phyloP scores from a whole-genome alignment of 768 basidiomycete genomes.

The Tephrocybe rancida region DNA sequence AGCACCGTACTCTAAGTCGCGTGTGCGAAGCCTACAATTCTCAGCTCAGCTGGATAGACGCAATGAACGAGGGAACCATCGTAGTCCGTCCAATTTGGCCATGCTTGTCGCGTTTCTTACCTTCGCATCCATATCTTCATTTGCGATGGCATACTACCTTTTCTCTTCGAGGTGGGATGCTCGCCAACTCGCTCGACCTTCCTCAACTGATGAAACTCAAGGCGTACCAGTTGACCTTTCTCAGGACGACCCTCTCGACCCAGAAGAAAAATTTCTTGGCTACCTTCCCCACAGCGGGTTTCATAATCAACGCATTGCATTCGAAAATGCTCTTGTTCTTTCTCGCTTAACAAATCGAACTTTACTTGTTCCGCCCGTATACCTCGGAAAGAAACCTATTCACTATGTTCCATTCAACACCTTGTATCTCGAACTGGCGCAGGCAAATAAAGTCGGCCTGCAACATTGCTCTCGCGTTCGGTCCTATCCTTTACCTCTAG shows the following conservation, averaged over 20 bases:
- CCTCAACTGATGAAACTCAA: conserved; percentile 33
- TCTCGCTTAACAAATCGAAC: conserved; percentile 73
- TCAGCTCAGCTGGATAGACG: neutral
- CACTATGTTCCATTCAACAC: conserved; percentile 59
- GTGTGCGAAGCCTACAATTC: conserved; percentile 4
- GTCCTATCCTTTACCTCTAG: conserved; percentile 38
- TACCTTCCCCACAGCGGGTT: conserved; percentile 86
- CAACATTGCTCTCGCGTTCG: conserved; percentile 47
- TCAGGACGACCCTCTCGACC: conserved; percentile 17
- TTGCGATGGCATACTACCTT: conserved; percentile 65
- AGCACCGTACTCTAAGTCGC: conserved; percentile 32
- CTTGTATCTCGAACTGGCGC: conserved; percentile 44
- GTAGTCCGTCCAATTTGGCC: conserved; percentile 37
- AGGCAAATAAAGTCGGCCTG: conserved; percentile 54
- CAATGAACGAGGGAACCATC: conserved; percentile 17
- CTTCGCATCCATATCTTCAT: conserved; percentile 52
- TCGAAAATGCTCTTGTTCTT: conserved; percentile 84
- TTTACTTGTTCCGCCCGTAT: conserved; percentile 75
- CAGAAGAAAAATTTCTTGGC: conserved; percentile 54
- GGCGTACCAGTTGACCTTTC: conserved; percentile 30
- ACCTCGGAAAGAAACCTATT: conserved; percentile 62
- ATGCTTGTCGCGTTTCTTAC: conserved; percentile 48
- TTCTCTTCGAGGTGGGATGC: conserved; percentile 61
- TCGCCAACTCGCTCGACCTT: conserved; percentile 17
- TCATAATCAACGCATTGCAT: conserved; percentile 85